Conservation (phyloP, 345 rosid genomes). For the Rhizophora apiculata region DNA sequence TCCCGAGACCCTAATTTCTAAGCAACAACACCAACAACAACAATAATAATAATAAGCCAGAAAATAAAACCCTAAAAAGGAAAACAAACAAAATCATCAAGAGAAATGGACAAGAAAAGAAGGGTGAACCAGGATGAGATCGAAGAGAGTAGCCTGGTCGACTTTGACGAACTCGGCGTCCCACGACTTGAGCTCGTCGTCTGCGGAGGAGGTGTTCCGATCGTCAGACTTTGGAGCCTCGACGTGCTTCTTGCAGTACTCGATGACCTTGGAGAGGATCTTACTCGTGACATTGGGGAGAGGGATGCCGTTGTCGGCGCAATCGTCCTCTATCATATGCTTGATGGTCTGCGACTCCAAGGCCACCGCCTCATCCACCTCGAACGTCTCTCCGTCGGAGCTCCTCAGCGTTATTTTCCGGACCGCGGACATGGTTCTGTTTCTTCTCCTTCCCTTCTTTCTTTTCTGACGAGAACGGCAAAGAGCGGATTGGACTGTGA, state of each 20-base stretch:
- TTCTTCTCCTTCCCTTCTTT: too few relatives aligned
- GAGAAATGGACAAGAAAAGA: neutral
- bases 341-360: slow-evolving; percentile 19
- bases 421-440: neutral
- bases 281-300: slow-evolving; percentile 20
- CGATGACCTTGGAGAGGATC: slow-evolving; percentile 19
- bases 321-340: slow-evolving; percentile 18
- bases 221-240: slow-evolving; percentile 26
- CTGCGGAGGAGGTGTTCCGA: slow-evolving; percentile 1
- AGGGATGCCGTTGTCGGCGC: slow-evolving; percentile 19
- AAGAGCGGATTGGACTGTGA: too few relatives aligned
- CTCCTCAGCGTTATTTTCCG: slow-evolving; percentile 15
- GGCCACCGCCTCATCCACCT: slow-evolving; percentile 22
- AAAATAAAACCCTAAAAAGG: neutral
- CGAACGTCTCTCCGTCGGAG: slow-evolving; percentile 16
- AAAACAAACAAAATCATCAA: neutral
- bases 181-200: slow-evolving; percentile 17
- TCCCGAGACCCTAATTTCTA: too few relatives aligned
- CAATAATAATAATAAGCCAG: neutral
- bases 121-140: slow-evolving; percentile 17
- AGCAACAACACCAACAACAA: too few relatives aligned
- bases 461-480: too few relatives aligned
- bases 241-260: slow-evolving; percentile 27
- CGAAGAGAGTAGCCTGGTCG: slow-evolving; percentile 25
- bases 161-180: slow-evolving; percentile 27